Evolutionary conservation across 352 stramenopile species (phyloP).

Genomic region (Phytophthora cryptogea): DNA sequence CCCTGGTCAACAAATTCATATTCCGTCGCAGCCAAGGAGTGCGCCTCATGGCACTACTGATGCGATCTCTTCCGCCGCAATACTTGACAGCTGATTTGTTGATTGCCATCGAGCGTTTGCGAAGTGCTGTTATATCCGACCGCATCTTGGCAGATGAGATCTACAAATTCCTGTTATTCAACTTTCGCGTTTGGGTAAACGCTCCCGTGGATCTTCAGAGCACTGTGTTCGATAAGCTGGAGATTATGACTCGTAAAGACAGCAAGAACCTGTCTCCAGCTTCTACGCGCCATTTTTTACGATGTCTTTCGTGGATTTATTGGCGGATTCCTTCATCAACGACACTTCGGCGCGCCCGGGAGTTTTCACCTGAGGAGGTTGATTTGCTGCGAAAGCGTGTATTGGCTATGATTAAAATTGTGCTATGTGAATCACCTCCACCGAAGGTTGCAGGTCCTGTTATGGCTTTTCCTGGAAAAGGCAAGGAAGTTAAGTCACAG

Average conservation of each 20-base stretch:
- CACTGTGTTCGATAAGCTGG: conserved; percentile 81
- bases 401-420: conserved; percentile 78
- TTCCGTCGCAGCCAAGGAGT: conserved; percentile 81
- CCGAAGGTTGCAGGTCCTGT: conserved; percentile 56
- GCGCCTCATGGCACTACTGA: conserved; percentile 64
- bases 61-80: conserved; percentile 64
- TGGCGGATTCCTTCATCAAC: conserved; percentile 54
- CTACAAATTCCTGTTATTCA: conserved; percentile 85
- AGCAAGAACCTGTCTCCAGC: conserved; percentile 68
- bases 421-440: conserved; percentile 72
- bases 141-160: conserved; percentile 81
- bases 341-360: conserved; percentile 52
- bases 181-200: conserved; percentile 87
- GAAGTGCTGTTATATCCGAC: conserved; percentile 79
- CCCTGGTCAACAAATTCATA: conserved; percentile 87
- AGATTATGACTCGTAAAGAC: conserved; percentile 78
- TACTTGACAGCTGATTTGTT: conserved; percentile 77
- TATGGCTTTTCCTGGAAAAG: conserved; percentile 57
- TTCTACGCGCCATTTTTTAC: conserved; percentile 80
- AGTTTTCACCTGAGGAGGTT: conserved; percentile 64
- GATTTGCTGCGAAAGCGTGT: conserved; percentile 65
- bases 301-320: conserved; percentile 87
- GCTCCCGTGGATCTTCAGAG: conserved; percentile 69
- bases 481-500: conserved; percentile 71
- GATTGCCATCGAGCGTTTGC: conserved; percentile 71